Percentiles rank a stretch among this genome's conserved stretches.
phyloP scores from a whole-genome alignment of 352 stramenopile genomes.

The Plasmopara muralis region DNA sequence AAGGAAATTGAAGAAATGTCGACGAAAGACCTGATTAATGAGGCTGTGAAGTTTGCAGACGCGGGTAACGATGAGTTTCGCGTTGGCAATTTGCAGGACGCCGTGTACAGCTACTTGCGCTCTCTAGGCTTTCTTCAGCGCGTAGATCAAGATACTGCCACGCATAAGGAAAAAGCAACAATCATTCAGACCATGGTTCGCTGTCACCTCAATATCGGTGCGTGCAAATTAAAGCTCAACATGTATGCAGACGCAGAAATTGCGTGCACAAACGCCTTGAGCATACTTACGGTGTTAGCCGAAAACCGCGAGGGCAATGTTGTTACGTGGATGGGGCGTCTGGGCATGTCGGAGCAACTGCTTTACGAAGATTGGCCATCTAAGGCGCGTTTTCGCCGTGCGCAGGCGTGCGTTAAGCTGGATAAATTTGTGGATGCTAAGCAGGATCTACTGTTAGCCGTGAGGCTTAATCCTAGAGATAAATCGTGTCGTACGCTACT shows the following conservation, averaged over 20 bases:
- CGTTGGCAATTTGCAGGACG: constrained; percentile 46
- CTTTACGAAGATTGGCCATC: constrained; percentile 84
- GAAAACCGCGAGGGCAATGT: constrained; percentile 79
- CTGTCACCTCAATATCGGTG: constrained; percentile 80
- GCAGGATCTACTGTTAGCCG: constrained; percentile 69
- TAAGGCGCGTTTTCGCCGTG: constrained; percentile 79
- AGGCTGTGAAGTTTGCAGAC: constrained; percentile 60
- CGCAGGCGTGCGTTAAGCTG: constrained; percentile 66
- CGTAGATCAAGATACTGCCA: constrained; percentile 67
- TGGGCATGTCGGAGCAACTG: constrained; percentile 68
- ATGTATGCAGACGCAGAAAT: constrained; percentile 62
- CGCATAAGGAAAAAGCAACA: constrained; percentile 80
- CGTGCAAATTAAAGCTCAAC: constrained; percentile 78
- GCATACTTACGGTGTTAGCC: constrained; percentile 63
- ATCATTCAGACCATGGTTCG: constrained; percentile 87
- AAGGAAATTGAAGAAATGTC: constrained; percentile 70
- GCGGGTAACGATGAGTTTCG: constrained; percentile 70
- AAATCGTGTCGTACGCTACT: constrained; percentile 73
- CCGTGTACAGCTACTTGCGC: constrained; percentile 71
- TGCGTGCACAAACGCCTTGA: constrained; percentile 75
- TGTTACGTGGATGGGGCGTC: constrained; percentile 76
- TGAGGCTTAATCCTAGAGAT: constrained; percentile 75
- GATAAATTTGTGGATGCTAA: constrained; percentile 68
- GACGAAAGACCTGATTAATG: constrained; percentile 65
- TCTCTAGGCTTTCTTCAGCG: constrained; percentile 65